Base-by-base conservation (phyloP, 352 stramenopile species). In the Pythium chondricola region DNA sequence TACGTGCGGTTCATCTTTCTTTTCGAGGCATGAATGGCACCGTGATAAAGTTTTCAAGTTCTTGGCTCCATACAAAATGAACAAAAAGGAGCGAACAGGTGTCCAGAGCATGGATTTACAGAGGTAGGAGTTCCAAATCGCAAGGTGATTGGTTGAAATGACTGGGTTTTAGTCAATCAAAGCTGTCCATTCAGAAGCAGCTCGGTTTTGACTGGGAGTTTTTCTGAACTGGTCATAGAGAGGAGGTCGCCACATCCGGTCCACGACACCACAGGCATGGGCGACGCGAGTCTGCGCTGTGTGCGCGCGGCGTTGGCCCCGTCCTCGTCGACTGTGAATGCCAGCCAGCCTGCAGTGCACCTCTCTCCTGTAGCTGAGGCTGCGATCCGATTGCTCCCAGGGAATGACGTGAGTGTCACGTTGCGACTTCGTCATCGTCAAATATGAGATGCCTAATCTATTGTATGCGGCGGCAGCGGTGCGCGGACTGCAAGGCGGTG, bases 371-470 rank as follows among this genome's bases (percentile, higher is more conserved):
- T 69, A 5, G 62, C 46, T 7, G 78, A 89, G 46, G 61, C 75
- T 25, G 67, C 63, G 36, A 74, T 89, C 35, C 74, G 78, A 35
- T 52, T 85, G 14, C 58, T 89, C 16, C 78, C 78, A 0, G 79
- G 79, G 50, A 90, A 90, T 49, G 79, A 90, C 46, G 78, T 89
- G 68, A 64, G 73, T 64, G 16, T n/a, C n/a, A n/a, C n/a, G n/a
- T n/a, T n/a, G n/a, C n/a, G n/a, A n/a, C n/a, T n/a, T n/a, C n/a
- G n/a, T n/a, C n/a, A n/a, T n/a, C n/a, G n/a, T n/a, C n/a, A n/a
- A n/a, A n/a, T n/a, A n/a, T n/a, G n/a, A n/a, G n/a, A 46, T 48
- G 14, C 5, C 37, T 17, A 33, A 2, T 50, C 13, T 48, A 4
- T 7, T 54, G n/a, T 31, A 13, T 46, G 37, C 38, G 2, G 25